Evolutionary conservation across 805 yeast genomes (phyloP), one percentile per base, ranked within the genome.

Genomic region (Diddensiella transvaalensis): DNA sequence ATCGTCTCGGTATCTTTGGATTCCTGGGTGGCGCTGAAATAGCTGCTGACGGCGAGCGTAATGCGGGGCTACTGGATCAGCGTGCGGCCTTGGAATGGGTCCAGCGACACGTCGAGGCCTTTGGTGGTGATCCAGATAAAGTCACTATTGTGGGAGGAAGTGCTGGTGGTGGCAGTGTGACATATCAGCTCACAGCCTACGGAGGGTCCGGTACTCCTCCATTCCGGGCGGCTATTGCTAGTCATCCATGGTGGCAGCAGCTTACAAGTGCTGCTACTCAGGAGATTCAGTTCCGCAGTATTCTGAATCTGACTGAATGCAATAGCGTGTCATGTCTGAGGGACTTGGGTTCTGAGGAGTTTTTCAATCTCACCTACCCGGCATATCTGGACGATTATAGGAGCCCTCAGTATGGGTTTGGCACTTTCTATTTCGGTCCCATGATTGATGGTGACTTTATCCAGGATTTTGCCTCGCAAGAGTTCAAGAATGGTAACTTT

Each of bases 41-140:
- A 10, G 53, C 53, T 49, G 47, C 18, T 3, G 13, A 47, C 8
- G 46, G 50, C 10, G 48, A 50, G 40, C 53, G 62, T 8, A 70
- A 70, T 47, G 59, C 57, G 40, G 74, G 74, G 1, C 50, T 69
- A 4, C 57, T 62, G 39, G 74, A 70, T 46, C 73, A 69, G 51
- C 56, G 67, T 15, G 37, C 44, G 26, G 73, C 70, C 2, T 50
- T 66, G 15, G 59, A 61, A 15, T 70, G 74, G 74, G 58, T 62
- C n/a, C 48, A 57, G 36, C 60, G 61, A 40, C 60, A 68, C 51
- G 69, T 70, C 44, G 49, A 24, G 10, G 42, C 50, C 24, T 70
- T 70, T 55, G 72, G 72, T 6, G 73, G 74, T 26, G 60, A 69
- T 48, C 60, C 66, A 2, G 53, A 56, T 19, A 57, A 54, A 50